Conservation (phyloP, 2,329 filamentous ascomycete genomes). For the Bipolaris bicolor region DNA sequence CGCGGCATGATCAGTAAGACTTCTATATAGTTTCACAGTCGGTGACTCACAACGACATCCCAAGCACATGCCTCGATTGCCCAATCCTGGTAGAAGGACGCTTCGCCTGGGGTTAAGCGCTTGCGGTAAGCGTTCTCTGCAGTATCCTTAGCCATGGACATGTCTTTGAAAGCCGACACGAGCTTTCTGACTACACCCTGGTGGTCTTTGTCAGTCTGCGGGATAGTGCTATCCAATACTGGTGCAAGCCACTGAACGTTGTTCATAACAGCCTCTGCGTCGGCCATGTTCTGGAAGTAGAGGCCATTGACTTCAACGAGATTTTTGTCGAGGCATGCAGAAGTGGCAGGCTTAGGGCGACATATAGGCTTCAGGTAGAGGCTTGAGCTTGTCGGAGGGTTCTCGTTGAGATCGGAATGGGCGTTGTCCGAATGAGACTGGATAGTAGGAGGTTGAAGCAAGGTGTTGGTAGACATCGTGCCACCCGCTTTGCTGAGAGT, state of each 20-base stretch:
- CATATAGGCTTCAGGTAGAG: background rate
- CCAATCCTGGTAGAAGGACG: conserved; percentile 16
- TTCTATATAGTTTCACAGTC: background rate
- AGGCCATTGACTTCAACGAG: conserved; percentile 1
- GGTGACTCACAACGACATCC: conserved; percentile 14
- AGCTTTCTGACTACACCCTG: conserved; percentile 3
- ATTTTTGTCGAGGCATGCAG: conserved; percentile 5
- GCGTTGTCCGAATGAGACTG: background rate
- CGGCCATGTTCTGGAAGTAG: conserved; percentile 13
- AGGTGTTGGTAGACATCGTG: background rate
- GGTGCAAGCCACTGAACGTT: conserved; percentile 12
- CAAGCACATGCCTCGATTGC: conserved; percentile 21
- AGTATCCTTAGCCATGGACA: conserved; percentile 9
- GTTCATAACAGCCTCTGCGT: conserved; percentile 9
- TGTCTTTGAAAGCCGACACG: conserved; percentile 16
- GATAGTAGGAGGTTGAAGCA: background rate
- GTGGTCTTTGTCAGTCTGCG: conserved; percentile 11
- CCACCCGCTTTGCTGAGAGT: background rate
- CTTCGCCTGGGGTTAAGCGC: conserved; percentile 12
- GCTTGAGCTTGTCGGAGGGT: background rate
- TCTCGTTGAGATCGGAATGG: background rate
- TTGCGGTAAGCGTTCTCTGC: conserved; percentile 16
- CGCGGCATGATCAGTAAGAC: background rate
- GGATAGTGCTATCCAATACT: conserved; percentile 12
- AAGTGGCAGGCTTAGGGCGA: conserved; percentile 8